Conservation (phyloP, 352 stramenopile genomes). For the Pythium apleroticum region DNA sequence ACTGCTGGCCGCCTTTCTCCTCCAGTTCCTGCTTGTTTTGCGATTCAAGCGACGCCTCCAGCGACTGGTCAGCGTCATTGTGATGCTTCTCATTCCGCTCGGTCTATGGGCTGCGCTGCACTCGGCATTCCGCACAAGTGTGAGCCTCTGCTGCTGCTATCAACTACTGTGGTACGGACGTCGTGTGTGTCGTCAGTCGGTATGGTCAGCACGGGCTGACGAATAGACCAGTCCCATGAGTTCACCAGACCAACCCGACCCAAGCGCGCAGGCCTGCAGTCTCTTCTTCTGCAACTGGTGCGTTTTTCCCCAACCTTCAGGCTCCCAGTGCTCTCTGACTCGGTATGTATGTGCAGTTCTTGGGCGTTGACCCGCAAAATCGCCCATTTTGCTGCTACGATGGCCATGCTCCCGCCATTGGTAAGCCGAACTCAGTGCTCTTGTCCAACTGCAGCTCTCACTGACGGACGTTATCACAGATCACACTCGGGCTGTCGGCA, state of each 20-base stretch:
- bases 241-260: constrained; percentile 12
- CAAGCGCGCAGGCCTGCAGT: constrained; percentile 29
- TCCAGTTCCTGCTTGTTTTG: constrained; percentile 17
- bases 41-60: constrained; percentile 13
- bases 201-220: not conserved
- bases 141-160: constrained; percentile 42
- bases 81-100: constrained; percentile 10
- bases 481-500: constrained; percentile 14
- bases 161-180: constrained; percentile 30
- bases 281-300: constrained; percentile 39
- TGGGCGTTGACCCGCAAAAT: constrained; percentile 23
- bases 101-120: constrained; percentile 25
- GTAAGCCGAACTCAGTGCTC: not conserved
- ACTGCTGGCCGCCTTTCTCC: constrained; percentile 19
- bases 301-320: not conserved
- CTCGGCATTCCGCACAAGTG: constrained; percentile 27
- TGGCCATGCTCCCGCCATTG: constrained; percentile 18
- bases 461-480: constrained; percentile 7
- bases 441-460: not conserved
- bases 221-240: constrained; percentile 23
- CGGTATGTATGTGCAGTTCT: constrained; percentile 1
- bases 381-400: constrained; percentile 23
- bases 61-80: not conserved
- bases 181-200: not conserved
- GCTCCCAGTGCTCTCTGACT: not conserved